Evolutionary conservation across 225 moss, liverwort and hornwort species (phyloP), one percentile per base, ranked within the genome.

Genomic region (Anthoceros angustus): DNA sequence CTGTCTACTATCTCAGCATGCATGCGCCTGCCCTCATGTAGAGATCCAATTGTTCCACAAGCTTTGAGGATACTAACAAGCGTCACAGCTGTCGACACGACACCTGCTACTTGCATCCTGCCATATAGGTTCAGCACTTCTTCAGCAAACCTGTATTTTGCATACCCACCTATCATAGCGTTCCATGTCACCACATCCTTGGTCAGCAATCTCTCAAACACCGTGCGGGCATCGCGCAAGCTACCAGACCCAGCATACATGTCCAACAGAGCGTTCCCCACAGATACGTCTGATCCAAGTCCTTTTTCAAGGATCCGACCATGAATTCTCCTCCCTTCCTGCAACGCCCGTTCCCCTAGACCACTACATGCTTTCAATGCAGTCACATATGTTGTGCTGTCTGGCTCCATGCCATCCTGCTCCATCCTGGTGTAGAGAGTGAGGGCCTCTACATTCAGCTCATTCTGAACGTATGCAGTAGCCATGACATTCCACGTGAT

Each of bases 201-300:
- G n/a, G 4, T 55, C 23, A 23, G 14, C 55, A 55, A 18, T 15
- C n/a, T 55, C n/a, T 55, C 55, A 55, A 55, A 55, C 7, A 55
- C n/a, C 55, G 18, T 18, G 6, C 55, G 55, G n/a, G 55, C 55
- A 15, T 55, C 55, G 6, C 0, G 23, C 18, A 55, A 23, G n/a
- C 55, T 55, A 7, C 55, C 55, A 55, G n/a, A 55, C n/a, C 55
- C 23, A 18, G 55, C 55, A 55, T 55, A 55, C 55, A 55, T 55
- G 55, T 55, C 55, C 18, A 55, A 3, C 55, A 55, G 23, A 23
- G 55, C 23, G 55, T 55, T 55, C 55, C 55, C 55, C 8, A 55
- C 16, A 20, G 1, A 55, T 7, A 55, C 55, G 14, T 55, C 14
- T 15, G 55, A 18, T 15, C 7, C n/a, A 23, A 55, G 6, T 55